phyloP scores from a whole-genome alignment of 2,329 filamentous ascomycete species.

The Elsinoe ampelina region DNA sequence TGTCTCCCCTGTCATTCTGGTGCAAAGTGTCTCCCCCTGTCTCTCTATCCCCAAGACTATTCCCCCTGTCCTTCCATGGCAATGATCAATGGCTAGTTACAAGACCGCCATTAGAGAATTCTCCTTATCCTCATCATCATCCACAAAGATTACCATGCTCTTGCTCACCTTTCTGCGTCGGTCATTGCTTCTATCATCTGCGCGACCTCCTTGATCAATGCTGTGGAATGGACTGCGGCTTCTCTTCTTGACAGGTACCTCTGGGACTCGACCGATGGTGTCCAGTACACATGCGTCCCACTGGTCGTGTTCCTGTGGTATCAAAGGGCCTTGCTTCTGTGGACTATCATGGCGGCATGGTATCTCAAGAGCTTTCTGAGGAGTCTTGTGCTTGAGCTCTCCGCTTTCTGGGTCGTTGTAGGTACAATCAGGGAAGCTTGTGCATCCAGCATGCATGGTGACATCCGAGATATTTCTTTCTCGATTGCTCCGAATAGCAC shows the following conservation, averaged over 20 bases:
- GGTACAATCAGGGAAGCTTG: constrained; percentile 24
- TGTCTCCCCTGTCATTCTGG: too few relatives aligned
- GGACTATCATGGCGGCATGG: background rate
- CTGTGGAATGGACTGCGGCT: background rate
- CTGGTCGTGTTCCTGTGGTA: too few relatives aligned
- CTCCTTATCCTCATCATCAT: background rate
- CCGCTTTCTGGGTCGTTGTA: constrained; percentile 19
- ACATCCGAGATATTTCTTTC: constrained; percentile 22
- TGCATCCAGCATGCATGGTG: constrained; percentile 28
- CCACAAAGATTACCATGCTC: background rate
- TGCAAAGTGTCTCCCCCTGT: too few relatives aligned
- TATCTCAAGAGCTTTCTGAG: background rate
- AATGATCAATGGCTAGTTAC: background rate
- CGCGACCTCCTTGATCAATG: background rate
- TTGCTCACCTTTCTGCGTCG: background rate
- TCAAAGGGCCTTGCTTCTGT: background rate
- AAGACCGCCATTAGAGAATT: background rate
- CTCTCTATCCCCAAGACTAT: too few relatives aligned
- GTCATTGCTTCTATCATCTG: background rate
- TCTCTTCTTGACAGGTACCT: background rate
- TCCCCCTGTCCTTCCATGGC: too few relatives aligned
- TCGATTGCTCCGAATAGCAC: constrained; percentile 1
- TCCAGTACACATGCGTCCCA: too few relatives aligned
- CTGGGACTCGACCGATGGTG: too few relatives aligned
- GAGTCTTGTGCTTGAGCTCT: constrained; percentile 11